Evolutionary conservation across 1,284 basidiomycete genomes (phyloP).

Genomic region (Bjerkandera adusta): DNA sequence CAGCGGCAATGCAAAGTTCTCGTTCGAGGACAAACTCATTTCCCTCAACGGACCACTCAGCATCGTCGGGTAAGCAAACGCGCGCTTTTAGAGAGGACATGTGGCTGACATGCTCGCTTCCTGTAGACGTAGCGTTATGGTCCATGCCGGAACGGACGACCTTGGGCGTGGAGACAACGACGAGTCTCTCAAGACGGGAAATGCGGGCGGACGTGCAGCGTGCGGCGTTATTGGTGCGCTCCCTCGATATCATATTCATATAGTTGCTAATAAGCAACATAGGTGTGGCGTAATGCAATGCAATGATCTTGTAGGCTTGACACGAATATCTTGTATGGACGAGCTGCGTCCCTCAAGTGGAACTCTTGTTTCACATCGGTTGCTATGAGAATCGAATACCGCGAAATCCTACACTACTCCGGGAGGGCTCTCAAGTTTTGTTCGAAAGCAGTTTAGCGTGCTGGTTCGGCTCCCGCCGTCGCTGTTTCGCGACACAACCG

Average conservation of each 20-base stretch:
- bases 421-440: too few relatives aligned
- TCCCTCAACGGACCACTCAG: constrained; percentile 69
- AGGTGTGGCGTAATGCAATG: background rate
- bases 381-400: too few relatives aligned
- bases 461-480: too few relatives aligned
- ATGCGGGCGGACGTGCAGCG: constrained; percentile 68
- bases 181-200: constrained; percentile 72
- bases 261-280: background rate
- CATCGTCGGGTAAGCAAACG: constrained; percentile 58
- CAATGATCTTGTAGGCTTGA: background rate
- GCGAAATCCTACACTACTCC: too few relatives aligned
- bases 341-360: too few relatives aligned
- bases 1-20: constrained; percentile 56
- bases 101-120: constrained; percentile 3
- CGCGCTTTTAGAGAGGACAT: background rate
- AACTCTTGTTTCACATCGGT: too few relatives aligned
- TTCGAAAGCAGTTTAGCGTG: too few relatives aligned
- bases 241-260: background rate
- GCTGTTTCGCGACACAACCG: too few relatives aligned
- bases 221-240: constrained; percentile 72
- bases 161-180: constrained; percentile 66
- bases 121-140: constrained; percentile 53
- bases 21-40: constrained; percentile 59
- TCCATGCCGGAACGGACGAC: constrained; percentile 74
- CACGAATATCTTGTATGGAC: too few relatives aligned